A percentile compares a stretch with the other conserved stretches of the same genome.
phyloP scores from a whole-genome alignment of 441 rosid genomes.

The Populus tomentosa region DNA sequence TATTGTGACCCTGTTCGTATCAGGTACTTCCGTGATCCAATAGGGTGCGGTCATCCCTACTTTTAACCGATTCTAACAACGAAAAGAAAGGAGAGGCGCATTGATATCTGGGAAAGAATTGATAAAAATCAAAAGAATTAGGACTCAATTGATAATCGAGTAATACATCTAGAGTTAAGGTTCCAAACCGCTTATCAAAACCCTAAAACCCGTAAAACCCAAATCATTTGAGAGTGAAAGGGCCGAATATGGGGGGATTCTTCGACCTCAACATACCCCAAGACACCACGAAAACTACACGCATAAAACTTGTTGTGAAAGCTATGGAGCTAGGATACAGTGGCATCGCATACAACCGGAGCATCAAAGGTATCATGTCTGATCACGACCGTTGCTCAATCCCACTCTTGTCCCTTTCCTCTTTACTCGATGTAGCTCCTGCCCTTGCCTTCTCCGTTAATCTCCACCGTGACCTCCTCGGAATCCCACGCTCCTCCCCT shows the following conservation, averaged over 20 bases:
- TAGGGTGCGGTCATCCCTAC: no score
- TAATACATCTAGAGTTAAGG: not conserved
- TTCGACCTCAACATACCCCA: slow-evolving; percentile 79
- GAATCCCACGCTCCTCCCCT: slow-evolving; percentile 54
- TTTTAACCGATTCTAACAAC: no score
- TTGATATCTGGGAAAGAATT: no score
- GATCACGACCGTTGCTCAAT: slow-evolving; percentile 72
- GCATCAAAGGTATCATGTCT: slow-evolving; percentile 69
- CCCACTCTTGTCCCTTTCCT: slow-evolving; percentile 54
- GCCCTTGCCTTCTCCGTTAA: slow-evolving; percentile 57
- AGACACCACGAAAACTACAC: slow-evolving; percentile 39
- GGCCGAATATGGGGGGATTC: slow-evolving; percentile 44
- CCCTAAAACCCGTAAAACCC: not conserved
- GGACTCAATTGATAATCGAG: not conserved
- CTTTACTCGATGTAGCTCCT: slow-evolving; percentile 61
- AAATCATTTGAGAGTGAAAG: not conserved
- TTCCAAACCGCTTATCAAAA: no score
- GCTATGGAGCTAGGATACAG: slow-evolving; percentile 85
- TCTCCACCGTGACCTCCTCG: slow-evolving; percentile 73
- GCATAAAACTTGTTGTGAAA: slow-evolving; percentile 55
- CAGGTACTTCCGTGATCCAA: no score
- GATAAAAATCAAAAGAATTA: not conserved
- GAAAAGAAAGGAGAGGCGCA: no score
- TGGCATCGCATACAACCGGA: slow-evolving; percentile 78
- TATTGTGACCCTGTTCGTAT: no score